Evolutionary conservation across 768 basidiomycete species (phyloP), one percentile per base, ranked within the genome.

Genomic region (Pleurotus pulmonarius): DNA sequence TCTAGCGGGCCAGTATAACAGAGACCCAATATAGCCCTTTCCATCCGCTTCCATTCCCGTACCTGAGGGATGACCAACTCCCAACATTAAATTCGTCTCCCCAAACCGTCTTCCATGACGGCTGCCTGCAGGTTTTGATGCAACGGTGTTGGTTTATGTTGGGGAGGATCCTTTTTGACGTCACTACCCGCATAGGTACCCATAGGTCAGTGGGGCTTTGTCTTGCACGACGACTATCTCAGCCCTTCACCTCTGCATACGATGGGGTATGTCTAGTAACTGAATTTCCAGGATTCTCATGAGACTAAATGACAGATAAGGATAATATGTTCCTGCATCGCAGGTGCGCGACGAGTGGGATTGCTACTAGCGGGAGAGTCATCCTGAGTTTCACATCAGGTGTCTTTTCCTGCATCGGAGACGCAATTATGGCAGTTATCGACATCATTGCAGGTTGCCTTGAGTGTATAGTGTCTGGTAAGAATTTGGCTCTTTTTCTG

Each of bases 401-500:
- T 26, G 70, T 79, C 39, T 69, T 80, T 57, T 63, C 61, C 53
- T 80, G 80, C 57, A 75, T 80, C 34, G 78, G 74, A 4, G 78
- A 68, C 15, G 63, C 65, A 9, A 65, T 81, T 45, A 75, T 78
- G 67, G 61, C 65, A 13, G 65, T 79, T 46, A 61, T 80, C 5
- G 63, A 60, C 12, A 53, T 63, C 18, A 73, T 82, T 38, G 75
- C 73, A 9, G 75, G 71, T 3, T 78, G 75, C 49, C 38, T 81
- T 22, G 77, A 78, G 63, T 79, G 79, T 54, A 74, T 82, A 16
- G 67, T 83, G 43, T 73, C 64, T 43, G 71, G 80, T 79, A 56
- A 47, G 74, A 6, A 22, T 37, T 25, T 16, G n/a, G 13, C 37
- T 51, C 16, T 34, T 44, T 15, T 20, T 44, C 8, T 4, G 12